These are phyloP conservation scores for Fulvia fulva DNA, from an alignment of 2,329 filamentous ascomycete species.

Conservation along the genomic window DNA sequence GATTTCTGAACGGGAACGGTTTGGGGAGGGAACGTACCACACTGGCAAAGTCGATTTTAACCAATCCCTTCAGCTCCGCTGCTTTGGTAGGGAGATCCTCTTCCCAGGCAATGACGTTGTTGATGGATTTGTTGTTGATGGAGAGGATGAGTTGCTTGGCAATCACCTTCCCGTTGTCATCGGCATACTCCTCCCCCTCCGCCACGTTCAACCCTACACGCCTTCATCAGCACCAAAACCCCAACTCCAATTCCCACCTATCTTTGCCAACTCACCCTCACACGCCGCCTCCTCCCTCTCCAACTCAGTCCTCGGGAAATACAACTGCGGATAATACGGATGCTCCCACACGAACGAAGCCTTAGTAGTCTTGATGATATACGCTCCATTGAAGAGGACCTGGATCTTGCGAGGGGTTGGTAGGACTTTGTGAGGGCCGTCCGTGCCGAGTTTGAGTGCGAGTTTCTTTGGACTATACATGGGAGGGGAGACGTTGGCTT, in stretches of 20 bases:
- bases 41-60: slow-evolving; percentile 27
- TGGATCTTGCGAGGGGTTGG: slow-evolving; percentile 32
- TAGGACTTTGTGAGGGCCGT: slow-evolving; percentile 37
- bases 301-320: slow-evolving; percentile 26
- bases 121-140: slow-evolving; percentile 16
- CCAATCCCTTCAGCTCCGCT: slow-evolving; percentile 16
- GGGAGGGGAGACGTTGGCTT: background rate
- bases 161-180: slow-evolving; percentile 16
- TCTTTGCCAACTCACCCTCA: background rate
- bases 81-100: slow-evolving; percentile 15
- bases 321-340: slow-evolving; percentile 42
- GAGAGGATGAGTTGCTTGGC: slow-evolving; percentile 25
- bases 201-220: slow-evolving; percentile 13
- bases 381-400: slow-evolving; percentile 31
- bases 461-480: slow-evolving; percentile 37
- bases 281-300: slow-evolving; percentile 5
- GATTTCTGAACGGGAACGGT: too few relatives aligned
- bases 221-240: background rate
- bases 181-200: slow-evolving; percentile 20
- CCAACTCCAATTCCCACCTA: background rate
- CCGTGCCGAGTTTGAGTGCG: slow-evolving; percentile 38
- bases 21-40: background rate
- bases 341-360: slow-evolving; percentile 42
- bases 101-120: slow-evolving; percentile 22
- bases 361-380: slow-evolving; percentile 34